phyloP scores from a whole-genome alignment of 2,329 filamentous ascomycete species.

The Cordyceps farinosa region DNA sequence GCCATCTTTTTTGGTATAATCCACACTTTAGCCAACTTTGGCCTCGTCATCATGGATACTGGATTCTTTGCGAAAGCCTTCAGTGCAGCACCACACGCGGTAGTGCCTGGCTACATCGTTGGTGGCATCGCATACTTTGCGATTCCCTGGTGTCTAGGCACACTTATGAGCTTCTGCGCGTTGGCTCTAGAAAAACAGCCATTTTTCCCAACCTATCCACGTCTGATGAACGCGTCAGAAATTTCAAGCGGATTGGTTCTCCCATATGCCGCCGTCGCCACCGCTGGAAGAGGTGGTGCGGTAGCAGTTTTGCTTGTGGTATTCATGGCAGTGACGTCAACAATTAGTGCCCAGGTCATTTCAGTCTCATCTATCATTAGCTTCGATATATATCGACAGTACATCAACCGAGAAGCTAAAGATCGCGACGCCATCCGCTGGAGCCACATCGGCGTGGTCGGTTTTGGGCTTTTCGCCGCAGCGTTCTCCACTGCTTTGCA shows the following conservation, averaged over 20 bases:
- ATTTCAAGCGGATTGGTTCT: slow-evolving; percentile 66
- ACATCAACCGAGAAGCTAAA: slow-evolving; percentile 43
- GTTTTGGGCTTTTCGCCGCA: slow-evolving; percentile 49
- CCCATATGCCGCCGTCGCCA: slow-evolving; percentile 64
- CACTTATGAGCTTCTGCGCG: slow-evolving; percentile 46
- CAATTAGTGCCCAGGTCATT: slow-evolving; percentile 49
- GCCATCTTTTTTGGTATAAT: slow-evolving; percentile 49
- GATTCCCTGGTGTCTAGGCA: slow-evolving; percentile 52
- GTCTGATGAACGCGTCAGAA: slow-evolving; percentile 55
- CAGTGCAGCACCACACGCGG: slow-evolving; percentile 42
- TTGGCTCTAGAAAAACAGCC: slow-evolving; percentile 45
- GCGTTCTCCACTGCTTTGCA: slow-evolving; percentile 50
- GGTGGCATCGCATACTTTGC: slow-evolving; percentile 53
- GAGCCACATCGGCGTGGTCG: slow-evolving; percentile 50
- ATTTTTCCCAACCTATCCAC: slow-evolving; percentile 52
- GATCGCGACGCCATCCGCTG: slow-evolving; percentile 48
- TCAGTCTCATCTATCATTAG: slow-evolving; percentile 51
- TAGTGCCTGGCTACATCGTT: slow-evolving; percentile 50
- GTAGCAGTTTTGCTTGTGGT: slow-evolving; percentile 64
- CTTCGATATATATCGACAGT: slow-evolving; percentile 51
- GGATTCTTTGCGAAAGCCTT: slow-evolving; percentile 53
- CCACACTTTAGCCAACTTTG: slow-evolving; percentile 47
- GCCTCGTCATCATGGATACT: slow-evolving; percentile 52
- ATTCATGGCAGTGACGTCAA: slow-evolving; percentile 73
- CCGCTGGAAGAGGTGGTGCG: slow-evolving; percentile 68